Evolutionary conservation across 352 stramenopile species (phyloP), one percentile per base, ranked within the genome.

Genomic region (Phytopythium aichiense): DNA sequence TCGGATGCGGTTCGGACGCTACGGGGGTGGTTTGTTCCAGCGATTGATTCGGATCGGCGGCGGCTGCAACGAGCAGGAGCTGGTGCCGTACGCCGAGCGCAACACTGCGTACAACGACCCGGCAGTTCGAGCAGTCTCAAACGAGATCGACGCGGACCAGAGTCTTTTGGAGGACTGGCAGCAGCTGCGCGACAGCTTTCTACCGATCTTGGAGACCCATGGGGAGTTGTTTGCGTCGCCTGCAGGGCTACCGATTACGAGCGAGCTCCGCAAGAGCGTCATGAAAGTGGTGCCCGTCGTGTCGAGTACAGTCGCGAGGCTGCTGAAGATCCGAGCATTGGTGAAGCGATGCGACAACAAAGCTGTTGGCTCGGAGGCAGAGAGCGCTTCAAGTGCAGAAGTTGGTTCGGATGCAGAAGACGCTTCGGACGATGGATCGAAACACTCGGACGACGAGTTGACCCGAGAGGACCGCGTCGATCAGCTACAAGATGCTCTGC

Each of bases 1-100:
- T 4, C 38, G 59, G 33, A 66, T 38, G 35, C 13, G 20, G 11
- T 61, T 55, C 58, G 74, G 57, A 12, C 48, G 51, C 57, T 81
- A 70, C 51, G 8, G 23, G 2, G 40, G 51, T 9, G 67, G 65
- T 33, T 45, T 57, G 15, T 85, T 81, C 9, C 81, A 82, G 53
- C 68, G 56, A 37, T 64, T 92, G 1, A 72, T 92, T 20, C 81
- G 82, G 4, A 81, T 94, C 20, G 85, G 83, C 23, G 83, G 81
- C 31, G 77, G 84, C 1, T 89, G 81, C 63, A 88, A 48, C 37
- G 81, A 94, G 25, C 75, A 73, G 12, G 71, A 76, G 18, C 58
- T 94, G 18, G 66, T 68, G 35, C 74, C 61, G 4, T 92, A 79
- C 46, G 63, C 66, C 23, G 72, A 79, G 46, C 63, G 69, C 1